A percentile compares a stretch with the other conserved stretches of the same genome.
These are phyloP conservation scores for Cochlearia excelsa DNA, from an alignment of 345 rosid genomes.

Conservation along the genomic window DNA sequence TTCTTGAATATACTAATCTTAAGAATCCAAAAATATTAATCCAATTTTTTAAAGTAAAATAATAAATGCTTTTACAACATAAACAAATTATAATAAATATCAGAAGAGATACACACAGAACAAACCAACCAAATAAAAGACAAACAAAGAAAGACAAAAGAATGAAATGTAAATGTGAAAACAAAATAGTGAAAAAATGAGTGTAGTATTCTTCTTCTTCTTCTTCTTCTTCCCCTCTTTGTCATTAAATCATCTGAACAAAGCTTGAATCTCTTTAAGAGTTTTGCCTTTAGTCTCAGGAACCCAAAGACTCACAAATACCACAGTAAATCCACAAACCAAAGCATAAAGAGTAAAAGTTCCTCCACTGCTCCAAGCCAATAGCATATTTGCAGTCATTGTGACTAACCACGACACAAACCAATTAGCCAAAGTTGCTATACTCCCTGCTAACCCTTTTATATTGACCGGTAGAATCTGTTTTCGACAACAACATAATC, in stretches of 20 bases:
- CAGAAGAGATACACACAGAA: slow-evolving; percentile 3
- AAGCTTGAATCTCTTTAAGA: slow-evolving; percentile 84
- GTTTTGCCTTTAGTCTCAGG: slow-evolving; percentile 92
- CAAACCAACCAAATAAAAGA: slow-evolving; percentile 18
- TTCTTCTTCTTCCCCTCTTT: neutral
- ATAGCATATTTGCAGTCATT: slow-evolving; percentile 85
- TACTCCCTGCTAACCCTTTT: slow-evolving; percentile 89
- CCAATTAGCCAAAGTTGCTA: slow-evolving; percentile 89
- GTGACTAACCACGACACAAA: slow-evolving; percentile 59
- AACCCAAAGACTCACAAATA: slow-evolving; percentile 61
- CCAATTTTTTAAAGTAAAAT: slow-evolving; percentile 1
- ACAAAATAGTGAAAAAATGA: slow-evolving; percentile 7
- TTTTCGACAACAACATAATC: slow-evolving; percentile 5
- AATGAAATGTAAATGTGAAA: slow-evolving; percentile 23
- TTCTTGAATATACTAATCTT: slow-evolving; percentile 1
- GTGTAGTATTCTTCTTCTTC: neutral
- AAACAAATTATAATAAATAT: slow-evolving; percentile 20
- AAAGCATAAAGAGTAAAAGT: slow-evolving; percentile 73
- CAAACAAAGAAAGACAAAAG: slow-evolving; percentile 23
- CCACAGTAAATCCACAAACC: slow-evolving; percentile 60
- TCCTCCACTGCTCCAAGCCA: slow-evolving; percentile 82
- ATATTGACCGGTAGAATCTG: slow-evolving; percentile 89
- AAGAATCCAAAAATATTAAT: slow-evolving; percentile 6
- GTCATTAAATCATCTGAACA: slow-evolving; percentile 69
- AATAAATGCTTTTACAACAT: slow-evolving; percentile 28